Percentiles rank a stretch among this genome's conserved stretches.
These are phyloP conservation scores for Venustampulla echinocandica DNA, from an alignment of 495 filamentous ascomycete genomes.

Conservation along the genomic window DNA sequence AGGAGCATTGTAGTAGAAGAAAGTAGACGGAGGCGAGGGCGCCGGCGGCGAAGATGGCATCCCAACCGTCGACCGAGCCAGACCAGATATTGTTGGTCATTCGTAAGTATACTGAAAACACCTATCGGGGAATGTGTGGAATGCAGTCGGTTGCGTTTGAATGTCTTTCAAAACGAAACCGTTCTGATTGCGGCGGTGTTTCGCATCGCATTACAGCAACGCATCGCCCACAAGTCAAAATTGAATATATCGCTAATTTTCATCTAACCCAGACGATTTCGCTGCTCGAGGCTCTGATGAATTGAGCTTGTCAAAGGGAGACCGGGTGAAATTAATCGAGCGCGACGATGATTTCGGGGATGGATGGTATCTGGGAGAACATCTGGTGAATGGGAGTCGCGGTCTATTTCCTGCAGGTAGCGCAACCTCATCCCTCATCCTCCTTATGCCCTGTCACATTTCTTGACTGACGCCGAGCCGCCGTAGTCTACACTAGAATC, in stretches of 20 bases:
- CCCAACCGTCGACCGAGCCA: slow-evolving; percentile 32
- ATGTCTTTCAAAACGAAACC: neutral
- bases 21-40: too few relatives aligned
- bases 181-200: slow-evolving; percentile 5
- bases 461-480: slow-evolving; percentile 7
- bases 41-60: slow-evolving; percentile 35
- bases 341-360: slow-evolving; percentile 96
- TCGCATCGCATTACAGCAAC: slow-evolving; percentile 2
- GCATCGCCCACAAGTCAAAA: too few relatives aligned
- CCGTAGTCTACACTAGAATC: slow-evolving; percentile 44
- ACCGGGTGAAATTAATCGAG: slow-evolving; percentile 85
- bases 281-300: slow-evolving; percentile 84
- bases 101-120: slow-evolving; percentile 48
- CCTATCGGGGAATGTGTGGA: too few relatives aligned
- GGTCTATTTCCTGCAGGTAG: slow-evolving; percentile 88
- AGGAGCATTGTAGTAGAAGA: too few relatives aligned
- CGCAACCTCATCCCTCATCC: too few relatives aligned
- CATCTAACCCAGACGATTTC: slow-evolving; percentile 62
- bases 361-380: slow-evolving; percentile 91
- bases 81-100: slow-evolving; percentile 68
- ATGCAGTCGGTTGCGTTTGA: slow-evolving; percentile 3
- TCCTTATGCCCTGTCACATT: too few relatives aligned
- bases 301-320: slow-evolving; percentile 76
- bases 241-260: slow-evolving; percentile 7
- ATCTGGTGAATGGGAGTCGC: slow-evolving; percentile 61